Evolutionary conservation across 2,329 filamentous ascomycete genomes (phyloP), one percentile per base, ranked within the genome.

Genomic region (Didymella pinodella): DNA sequence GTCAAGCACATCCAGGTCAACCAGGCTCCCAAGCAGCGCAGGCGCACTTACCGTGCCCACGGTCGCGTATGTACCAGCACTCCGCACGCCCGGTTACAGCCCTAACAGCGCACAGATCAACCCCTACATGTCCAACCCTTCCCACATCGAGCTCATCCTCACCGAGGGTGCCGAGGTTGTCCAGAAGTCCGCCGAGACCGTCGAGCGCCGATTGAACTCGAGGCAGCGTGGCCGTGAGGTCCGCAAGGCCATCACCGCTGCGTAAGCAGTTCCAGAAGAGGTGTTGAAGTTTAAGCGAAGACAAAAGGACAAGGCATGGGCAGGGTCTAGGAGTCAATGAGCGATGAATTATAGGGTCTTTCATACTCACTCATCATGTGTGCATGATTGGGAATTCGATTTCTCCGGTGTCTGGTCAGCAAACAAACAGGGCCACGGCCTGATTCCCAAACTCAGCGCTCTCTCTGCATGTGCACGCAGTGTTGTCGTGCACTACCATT

Each of bases 1-100:
- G 91, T 99, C 85, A 97, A 97, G 92, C 96, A 97, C 91, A 99
- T 99, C 85, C 95, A 99, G 87, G 95, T 99, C 88, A 99, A 99
- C 92, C 95, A 99, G 88, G 96, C 95, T 75, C 95, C 95, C 78
- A 98, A 98, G 90, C 94, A 98, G 88, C 90, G 95, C 81, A 89
- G 95, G 85, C 90, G 95, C 83, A 99, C 95, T 80, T 99, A 99
- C 91, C 93, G 95, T 89, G 96, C 96, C 70, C 95, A 99, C 88
- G 95, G 95, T 89, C 93, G 95, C 87, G 94, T 97, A 96, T 78
- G 93, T 92, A 60, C 43, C 28, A 49, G 34, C 53, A 22, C 7
- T 43, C 25, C 49, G 43, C 28, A n/a, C 12, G 38, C n/a, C 43
- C 36, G 40, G 4, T 16, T 10, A 22, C 26, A 64, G 47, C 16